Percentiles rank a stretch among this genome's conserved stretches.
phyloP scores from a whole-genome alignment of 306 rosid species.

The Prunus davidiana region DNA sequence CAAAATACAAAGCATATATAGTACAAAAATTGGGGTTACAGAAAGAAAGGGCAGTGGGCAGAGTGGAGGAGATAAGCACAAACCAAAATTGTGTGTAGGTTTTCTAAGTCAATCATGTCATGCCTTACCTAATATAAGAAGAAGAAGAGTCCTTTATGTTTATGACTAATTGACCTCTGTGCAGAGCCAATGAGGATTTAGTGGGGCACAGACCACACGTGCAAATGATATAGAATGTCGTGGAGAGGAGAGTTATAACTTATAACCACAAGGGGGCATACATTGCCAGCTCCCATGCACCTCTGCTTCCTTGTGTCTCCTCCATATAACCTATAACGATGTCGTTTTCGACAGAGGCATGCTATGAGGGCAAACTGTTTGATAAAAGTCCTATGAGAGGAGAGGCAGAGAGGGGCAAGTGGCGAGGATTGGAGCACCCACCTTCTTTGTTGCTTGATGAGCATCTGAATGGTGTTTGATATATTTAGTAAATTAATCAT shows the following conservation, averaged over 20 bases:
- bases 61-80: background rate
- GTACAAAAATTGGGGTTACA: background rate
- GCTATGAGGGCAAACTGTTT: too few relatives aligned
- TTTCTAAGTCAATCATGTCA: background rate
- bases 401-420: too few relatives aligned
- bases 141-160: background rate
- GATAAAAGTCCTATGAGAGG: too few relatives aligned
- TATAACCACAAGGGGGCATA: background rate
- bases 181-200: background rate
- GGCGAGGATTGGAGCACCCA: too few relatives aligned
- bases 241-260: background rate
- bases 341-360: too few relatives aligned
- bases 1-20: background rate
- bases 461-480: too few relatives aligned
- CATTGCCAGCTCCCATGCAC: conserved; percentile 13
- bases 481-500: too few relatives aligned
- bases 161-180: background rate
- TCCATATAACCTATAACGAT: too few relatives aligned
- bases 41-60: background rate
- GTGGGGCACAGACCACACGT: background rate
- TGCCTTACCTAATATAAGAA: background rate
- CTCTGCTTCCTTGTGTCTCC: background rate
- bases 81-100: background rate
- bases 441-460: too few relatives aligned
- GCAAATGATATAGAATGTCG: conserved; percentile 16